Conservation (phyloP, 192 early-diverging fungal genomes). For the Umbelopsis ramanniana region DNA sequence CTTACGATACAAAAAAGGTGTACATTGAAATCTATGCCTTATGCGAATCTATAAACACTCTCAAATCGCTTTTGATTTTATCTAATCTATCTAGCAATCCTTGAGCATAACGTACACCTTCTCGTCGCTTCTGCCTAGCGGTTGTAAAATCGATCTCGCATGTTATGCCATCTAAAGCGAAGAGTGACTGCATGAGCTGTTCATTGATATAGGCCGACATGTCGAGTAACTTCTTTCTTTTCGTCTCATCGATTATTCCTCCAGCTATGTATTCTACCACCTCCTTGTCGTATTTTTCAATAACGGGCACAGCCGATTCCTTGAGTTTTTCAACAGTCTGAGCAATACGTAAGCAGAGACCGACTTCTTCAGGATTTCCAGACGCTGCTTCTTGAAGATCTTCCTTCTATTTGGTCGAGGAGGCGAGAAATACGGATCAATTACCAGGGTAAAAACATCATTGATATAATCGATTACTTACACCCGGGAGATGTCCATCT, state of each 20-base stretch:
- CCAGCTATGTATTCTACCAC: constrained; percentile 40
- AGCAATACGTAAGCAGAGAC: constrained; percentile 52
- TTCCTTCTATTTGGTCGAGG: neutral
- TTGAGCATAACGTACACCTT: constrained; percentile 77
- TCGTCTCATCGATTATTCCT: constrained; percentile 31
- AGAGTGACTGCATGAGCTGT: constrained; percentile 74
- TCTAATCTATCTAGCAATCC: constrained; percentile 77
- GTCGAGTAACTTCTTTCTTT: constrained; percentile 71
- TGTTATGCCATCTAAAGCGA: constrained; percentile 74
- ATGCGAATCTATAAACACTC: neutral
- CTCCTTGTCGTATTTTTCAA: constrained; percentile 33
- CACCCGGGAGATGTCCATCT: constrained; percentile 66
- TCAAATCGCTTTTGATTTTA: constrained; percentile 50
- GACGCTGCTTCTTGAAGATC: constrained; percentile 38
- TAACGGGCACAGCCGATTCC: neutral
- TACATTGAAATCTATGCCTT: constrained; percentile 6
- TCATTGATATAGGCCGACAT: constrained; percentile 70
- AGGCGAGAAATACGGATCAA: neutral
- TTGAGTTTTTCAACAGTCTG: constrained; percentile 42
- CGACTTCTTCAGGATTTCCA: constrained; percentile 57
- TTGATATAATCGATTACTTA: constrained; percentile 31
- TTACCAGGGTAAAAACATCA: neutral
- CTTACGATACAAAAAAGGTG: neutral
- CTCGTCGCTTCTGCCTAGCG: constrained; percentile 73
- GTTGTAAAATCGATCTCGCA: constrained; percentile 69